Base-by-base conservation (phyloP, 164 flowering plant genomes). In the Amborella trichopoda region DNA sequence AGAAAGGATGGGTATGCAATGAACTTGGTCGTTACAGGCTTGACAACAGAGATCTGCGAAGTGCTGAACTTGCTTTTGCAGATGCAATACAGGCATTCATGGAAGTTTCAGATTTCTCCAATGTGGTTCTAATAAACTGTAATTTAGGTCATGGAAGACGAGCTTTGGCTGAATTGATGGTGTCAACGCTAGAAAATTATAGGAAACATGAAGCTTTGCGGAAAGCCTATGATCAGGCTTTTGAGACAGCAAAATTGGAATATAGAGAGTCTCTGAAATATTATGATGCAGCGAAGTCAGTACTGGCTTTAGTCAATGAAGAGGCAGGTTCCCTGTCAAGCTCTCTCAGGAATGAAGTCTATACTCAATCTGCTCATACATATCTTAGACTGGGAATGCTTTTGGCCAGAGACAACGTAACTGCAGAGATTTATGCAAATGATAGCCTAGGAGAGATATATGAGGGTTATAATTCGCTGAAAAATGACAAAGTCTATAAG, bases 1-100 rank as follows among this genome's bases (percentile, higher is more conserved):
- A 80, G 84, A 77, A 74, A 63, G 99, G 99, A 27, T 91, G 99
- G 96, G 94, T 68, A 30, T 84, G 83, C 65, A 91, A 91, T 70
- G 99, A 91, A 70, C 57, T 91, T 34, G 99, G 99, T 43, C 70
- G 99, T 55, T 51, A 40, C 22, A 66, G 81, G 63, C 74, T 91
- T 38, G 77, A 66, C 22, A 69, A 65, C 23, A 70, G 69, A 59
- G 81, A 84, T 28, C 44, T 91, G 57, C 62, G 34, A 41, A 58
- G 66, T 70, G 96, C 95, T 60, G 96, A 91, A 68, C 39, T 47
- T 58, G 90, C 96, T 26, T 87, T 91, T 76, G 70, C 72, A 34
- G 76, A 82, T 49, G 99, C 99, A n/a, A 78, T 86, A 54, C 58
- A 55, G 43, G 82, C 86, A 23, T 91, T 91, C 50, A 82, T 62